Percentiles rank a stretch among this genome's conserved stretches.
These are phyloP conservation scores for Thermothelomyces thermophilus DNA, from an alignment of 2,329 filamentous ascomycete genomes.

Conservation along the genomic window DNA sequence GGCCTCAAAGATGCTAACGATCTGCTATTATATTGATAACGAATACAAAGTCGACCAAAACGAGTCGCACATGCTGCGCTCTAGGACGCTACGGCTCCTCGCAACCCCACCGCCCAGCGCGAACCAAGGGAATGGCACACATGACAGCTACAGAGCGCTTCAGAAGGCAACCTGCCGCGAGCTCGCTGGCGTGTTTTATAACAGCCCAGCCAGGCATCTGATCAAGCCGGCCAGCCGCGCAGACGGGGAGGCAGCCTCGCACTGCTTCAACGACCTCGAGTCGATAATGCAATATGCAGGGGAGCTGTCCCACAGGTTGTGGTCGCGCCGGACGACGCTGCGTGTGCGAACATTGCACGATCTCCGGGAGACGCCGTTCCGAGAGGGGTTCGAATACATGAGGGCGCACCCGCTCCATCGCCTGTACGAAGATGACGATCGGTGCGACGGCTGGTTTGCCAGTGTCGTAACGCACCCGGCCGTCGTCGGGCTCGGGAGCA, in stretches of 20 bases:
- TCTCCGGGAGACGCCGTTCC: not conserved
- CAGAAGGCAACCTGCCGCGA: not conserved
- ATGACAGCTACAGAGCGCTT: not conserved
- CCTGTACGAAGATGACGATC: conserved; percentile 9
- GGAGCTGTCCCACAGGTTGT: not conserved
- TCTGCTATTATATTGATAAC: too few species aligned
- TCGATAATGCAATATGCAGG: conserved; percentile 1
- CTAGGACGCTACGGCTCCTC: conserved; percentile 7
- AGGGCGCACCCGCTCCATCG: conserved; percentile 8
- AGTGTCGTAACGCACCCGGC: conserved; percentile 7
- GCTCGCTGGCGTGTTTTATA: not conserved
- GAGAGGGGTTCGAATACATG: not conserved
- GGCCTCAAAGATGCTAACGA: too few species aligned
- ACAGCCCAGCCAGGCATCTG: not conserved
- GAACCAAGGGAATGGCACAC: not conserved
- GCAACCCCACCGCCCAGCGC: not conserved
- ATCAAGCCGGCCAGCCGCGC: not conserved
- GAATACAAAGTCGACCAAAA: not conserved
- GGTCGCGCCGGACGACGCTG: not conserved
- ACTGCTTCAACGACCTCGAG: not conserved
- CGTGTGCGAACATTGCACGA: not conserved
- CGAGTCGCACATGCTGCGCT: conserved; percentile 7
- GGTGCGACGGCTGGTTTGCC: conserved; percentile 5
- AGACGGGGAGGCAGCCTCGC: not conserved
- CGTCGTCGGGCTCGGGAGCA: conserved; percentile 1